Percentiles rank a stretch among this genome's conserved stretches.
Conservation (phyloP, 768 basidiomycete genomes). For the Leucosporidium yakuticum region DNA sequence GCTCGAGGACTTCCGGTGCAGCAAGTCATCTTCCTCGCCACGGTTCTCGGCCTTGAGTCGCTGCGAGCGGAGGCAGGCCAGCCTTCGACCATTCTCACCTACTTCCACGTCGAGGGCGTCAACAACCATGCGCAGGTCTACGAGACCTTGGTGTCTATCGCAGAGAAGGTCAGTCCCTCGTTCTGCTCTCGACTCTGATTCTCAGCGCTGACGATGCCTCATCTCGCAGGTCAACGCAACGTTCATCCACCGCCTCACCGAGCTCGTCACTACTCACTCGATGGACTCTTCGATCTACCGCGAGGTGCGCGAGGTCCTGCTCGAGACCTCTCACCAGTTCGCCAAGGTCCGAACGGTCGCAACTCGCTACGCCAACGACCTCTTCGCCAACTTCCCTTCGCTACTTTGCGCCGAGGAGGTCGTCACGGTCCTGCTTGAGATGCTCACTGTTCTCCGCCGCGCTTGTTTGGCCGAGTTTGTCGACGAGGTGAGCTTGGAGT, state of each 20-base stretch:
- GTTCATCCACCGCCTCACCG: slow-evolving; percentile 64
- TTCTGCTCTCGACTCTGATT: background rate
- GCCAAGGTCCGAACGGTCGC: slow-evolving; percentile 75
- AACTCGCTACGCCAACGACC: slow-evolving; percentile 69
- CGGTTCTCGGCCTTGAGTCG: slow-evolving; percentile 80
- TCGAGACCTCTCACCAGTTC: slow-evolving; percentile 74
- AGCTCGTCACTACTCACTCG: slow-evolving; percentile 70
- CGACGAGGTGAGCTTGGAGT: slow-evolving; percentile 64
- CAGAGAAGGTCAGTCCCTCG: slow-evolving; percentile 60
- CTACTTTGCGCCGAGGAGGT: slow-evolving; percentile 84
- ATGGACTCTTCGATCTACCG: slow-evolving; percentile 61
- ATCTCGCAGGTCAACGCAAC: slow-evolving; percentile 64
- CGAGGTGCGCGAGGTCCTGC: slow-evolving; percentile 69
- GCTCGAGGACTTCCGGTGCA: slow-evolving; percentile 69
- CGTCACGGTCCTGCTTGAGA: slow-evolving; percentile 83
- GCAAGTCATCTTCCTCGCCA: slow-evolving; percentile 75
- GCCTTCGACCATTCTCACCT: slow-evolving; percentile 73
- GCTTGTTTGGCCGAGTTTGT: slow-evolving; percentile 84
- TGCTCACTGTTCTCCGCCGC: slow-evolving; percentile 76
- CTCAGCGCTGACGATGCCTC: background rate
- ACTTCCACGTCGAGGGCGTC: slow-evolving; percentile 79
- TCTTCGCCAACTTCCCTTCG: slow-evolving; percentile 87
- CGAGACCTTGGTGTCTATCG: slow-evolving; percentile 51
- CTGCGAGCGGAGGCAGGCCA: slow-evolving; percentile 74
- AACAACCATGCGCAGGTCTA: slow-evolving; percentile 49